Evolutionary conservation across 805 yeast species (phyloP).

Genomic region (Cyberlindnera nakhonratchasimensis): DNA sequence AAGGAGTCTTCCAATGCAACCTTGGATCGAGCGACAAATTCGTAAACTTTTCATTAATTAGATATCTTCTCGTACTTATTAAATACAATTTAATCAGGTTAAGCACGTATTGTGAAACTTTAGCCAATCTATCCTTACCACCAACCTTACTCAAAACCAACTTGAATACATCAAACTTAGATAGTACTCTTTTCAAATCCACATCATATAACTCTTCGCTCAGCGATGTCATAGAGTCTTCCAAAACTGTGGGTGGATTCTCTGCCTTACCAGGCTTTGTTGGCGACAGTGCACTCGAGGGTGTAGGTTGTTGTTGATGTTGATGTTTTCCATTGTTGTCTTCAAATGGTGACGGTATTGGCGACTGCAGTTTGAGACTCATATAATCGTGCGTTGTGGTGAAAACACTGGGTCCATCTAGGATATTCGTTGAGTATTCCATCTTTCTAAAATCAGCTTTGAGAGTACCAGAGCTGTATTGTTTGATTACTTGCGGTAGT

Average conservation of each 20-base stretch:
- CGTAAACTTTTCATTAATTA: slow-evolving; percentile 28
- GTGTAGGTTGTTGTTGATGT: background rate
- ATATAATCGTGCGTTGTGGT: slow-evolving; percentile 14
- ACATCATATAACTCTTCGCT: slow-evolving; percentile 13
- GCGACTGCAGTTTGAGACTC: slow-evolving; percentile 24
- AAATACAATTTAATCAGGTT: slow-evolving; percentile 50
- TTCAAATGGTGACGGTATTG: slow-evolving; percentile 22
- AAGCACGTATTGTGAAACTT: slow-evolving; percentile 55
- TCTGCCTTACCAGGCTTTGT: slow-evolving; percentile 9
- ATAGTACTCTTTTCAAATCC: slow-evolving; percentile 9
- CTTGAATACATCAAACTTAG: slow-evolving; percentile 43
- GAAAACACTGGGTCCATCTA: slow-evolving; percentile 23
- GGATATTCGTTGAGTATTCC: slow-evolving; percentile 22
- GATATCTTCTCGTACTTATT: slow-evolving; percentile 33
- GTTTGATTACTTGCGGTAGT: background rate
- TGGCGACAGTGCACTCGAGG: slow-evolving; percentile 10
- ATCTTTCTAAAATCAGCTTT: slow-evolving; percentile 5
- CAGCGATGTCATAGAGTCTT: slow-evolving; percentile 10
- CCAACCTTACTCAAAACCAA: slow-evolving; percentile 50
- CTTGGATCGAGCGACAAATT: slow-evolving; percentile 29
- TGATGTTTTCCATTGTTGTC: slow-evolving; percentile 6
- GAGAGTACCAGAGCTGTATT: background rate
- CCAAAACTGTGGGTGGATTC: background rate
- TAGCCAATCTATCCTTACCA: slow-evolving; percentile 73
- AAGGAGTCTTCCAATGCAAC: slow-evolving; percentile 24